Evolutionary conservation across 2,329 filamentous ascomycete genomes (phyloP), one percentile per base, ranked within the genome.

Genomic region (Tolypocladium paradoxum): DNA sequence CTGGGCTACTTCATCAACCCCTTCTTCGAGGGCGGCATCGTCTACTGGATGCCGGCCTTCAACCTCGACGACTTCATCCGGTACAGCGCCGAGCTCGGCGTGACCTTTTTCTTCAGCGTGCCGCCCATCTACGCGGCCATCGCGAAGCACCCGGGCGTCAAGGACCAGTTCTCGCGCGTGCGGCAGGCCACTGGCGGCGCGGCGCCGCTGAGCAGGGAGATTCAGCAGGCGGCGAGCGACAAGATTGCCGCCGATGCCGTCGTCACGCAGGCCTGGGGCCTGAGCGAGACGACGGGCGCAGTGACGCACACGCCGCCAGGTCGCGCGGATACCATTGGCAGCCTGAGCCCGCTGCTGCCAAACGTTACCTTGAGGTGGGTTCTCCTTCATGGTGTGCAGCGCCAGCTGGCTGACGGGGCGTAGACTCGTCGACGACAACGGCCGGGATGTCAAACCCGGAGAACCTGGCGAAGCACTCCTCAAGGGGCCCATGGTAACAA

Each of bases 401-500:
- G 18, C 24, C 5, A 27, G 11, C 18, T 16, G 2, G 14, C 27
- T 29, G 4, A 45, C 33, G 6, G 4, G 64, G 46, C 61, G 58
- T 1, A 63, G 72, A 12, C 58, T 75, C 2, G 62, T 74, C 2
- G 71, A 71, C 34, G 72, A 74, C 0, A 61, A 69, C 0, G 70
- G 61, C 11, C 62, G 61, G 3, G 72, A 75, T 27, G 71, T 74
- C 1, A 58, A 65, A 33, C 64, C 64, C 0, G 71, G 72, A 3
- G 55, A 67, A 35, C 55, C 76, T 0, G 84, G 84, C 4, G 84
- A 88, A 64, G 70, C 86, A 1, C 83, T 84, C 73, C 74, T 89
- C 45, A 81, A 82, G 51, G 87, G 88, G 0, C 85, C 86, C 0
- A 85, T 88, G 57, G 72, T 89, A 22, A 87, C 85, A 60, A 80